Base-by-base conservation (phyloP, 2,329 filamentous ascomycete genomes). In the Ciborinia camelliae region DNA sequence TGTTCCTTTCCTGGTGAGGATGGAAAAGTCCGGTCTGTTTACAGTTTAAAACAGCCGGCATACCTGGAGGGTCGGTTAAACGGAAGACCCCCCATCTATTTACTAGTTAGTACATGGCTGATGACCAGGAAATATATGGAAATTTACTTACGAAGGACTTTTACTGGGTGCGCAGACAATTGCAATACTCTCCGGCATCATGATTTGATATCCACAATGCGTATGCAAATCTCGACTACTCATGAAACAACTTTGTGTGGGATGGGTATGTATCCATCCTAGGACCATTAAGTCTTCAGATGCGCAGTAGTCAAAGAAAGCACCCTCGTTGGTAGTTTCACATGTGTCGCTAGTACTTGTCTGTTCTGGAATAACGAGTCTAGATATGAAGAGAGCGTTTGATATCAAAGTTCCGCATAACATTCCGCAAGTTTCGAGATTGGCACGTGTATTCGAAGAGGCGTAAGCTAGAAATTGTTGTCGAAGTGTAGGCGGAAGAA, bases 221-320 rank as follows among this genome's bases (percentile, higher is more conserved):
- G 96, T 99, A 75, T 99, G 95, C 70, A 98, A 75, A 74, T 99
- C 95, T 58, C 94, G 83, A 57, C 90, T 95, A 75, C 92, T 97
- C 91, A 99, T 96, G 76, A 99, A 99, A 77, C 95, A 99, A 0
- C 92, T 96, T 78, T 99, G 95, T 0, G 90, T 92, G 0, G 95
- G 95, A 76, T 99, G 95, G 0, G 95, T 99, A 75, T 99, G 95
- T 67, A 99, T 99, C 95, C 95, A 99, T 47, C 73, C 73, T 47
- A 75, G 57, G 9, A 72, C 69, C 65, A 75, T 68, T 41, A 74
- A 62, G 52, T 75, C 72, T 53, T 75, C 72, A 7, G 69, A 65
- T 14, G 69, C 67, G 53, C 93, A 96, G 75, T 94, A 97, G 64
- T 97, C 92, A 71, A 97, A 93, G 35, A 97, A 82, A 0, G 87